phyloP scores from a whole-genome alignment of 75 land plant species.

The Isoetes taiwanensis region DNA sequence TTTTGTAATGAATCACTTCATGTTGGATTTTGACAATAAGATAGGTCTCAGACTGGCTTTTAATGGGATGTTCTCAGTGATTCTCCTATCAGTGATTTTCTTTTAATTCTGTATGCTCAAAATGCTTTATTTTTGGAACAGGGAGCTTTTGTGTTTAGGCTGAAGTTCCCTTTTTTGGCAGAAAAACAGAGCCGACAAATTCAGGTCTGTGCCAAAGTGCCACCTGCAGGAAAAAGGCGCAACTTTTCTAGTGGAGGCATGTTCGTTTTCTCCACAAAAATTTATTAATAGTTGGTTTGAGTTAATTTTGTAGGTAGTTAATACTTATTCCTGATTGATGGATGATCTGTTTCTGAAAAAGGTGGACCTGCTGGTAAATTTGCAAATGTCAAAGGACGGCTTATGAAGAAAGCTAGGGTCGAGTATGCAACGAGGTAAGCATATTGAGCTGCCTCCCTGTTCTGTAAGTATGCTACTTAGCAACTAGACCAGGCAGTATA shows the following conservation, averaged over 20 bases:
- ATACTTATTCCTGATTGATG: neutral
- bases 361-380: conserved; percentile 7
- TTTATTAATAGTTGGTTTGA: neutral
- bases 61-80: neutral
- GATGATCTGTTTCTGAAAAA: conserved; percentile 13
- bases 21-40: too few species aligned
- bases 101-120: neutral
- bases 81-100: neutral
- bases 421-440: conserved; percentile 60
- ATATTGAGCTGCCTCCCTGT: too few species aligned
- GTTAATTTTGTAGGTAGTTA: neutral
- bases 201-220: conserved; percentile 46
- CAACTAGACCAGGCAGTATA: too few species aligned
- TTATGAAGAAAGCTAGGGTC: conserved; percentile 83
- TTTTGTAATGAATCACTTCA: too few species aligned
- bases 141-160: too few species aligned
- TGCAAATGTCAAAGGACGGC: conserved; percentile 35
- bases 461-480: too few species aligned
- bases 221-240: conserved; percentile 45
- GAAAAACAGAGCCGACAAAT: conserved; percentile 76
- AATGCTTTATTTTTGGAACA: neutral
- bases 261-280: neutral
- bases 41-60: too few species aligned
- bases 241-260: conserved; percentile 43
- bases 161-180: conserved; percentile 20